Percentiles rank a stretch among this genome's conserved stretches.
phyloP scores from a whole-genome alignment of 2,329 filamentous ascomycete genomes.

The Diplodia sapinea region DNA sequence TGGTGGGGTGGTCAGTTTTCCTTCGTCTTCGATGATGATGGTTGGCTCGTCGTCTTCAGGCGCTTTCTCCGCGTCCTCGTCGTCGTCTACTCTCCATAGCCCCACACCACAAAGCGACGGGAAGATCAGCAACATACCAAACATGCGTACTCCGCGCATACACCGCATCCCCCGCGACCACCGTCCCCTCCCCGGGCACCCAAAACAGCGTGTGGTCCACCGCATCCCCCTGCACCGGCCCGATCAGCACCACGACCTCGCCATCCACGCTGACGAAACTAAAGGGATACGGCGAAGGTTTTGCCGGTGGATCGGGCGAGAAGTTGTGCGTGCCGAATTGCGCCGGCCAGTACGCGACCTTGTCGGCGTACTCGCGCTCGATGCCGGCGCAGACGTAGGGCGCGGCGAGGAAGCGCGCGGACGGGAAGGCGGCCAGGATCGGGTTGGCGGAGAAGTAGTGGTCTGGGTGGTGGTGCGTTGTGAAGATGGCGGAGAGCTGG shows the following conservation, averaged over 20 bases:
- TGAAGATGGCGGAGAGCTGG: slow-evolving; percentile 41
- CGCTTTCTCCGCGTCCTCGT: too few species aligned
- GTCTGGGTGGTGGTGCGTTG: slow-evolving; percentile 47
- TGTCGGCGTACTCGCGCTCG: slow-evolving; percentile 45
- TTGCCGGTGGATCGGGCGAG: slow-evolving; percentile 34
- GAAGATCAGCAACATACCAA: too few species aligned
- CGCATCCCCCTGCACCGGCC: slow-evolving; percentile 43
- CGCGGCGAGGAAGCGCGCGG: slow-evolving; percentile 38
- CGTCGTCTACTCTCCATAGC: background rate
- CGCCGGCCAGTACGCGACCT: slow-evolving; percentile 42
- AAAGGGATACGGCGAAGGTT: slow-evolving; percentile 39
- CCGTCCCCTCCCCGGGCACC: slow-evolving; percentile 38
- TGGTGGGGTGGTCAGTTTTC: background rate
- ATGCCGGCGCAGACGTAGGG: slow-evolving; percentile 40
- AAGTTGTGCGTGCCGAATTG: slow-evolving; percentile 42
- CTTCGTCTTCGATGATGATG: too few species aligned
- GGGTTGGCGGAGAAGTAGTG: slow-evolving; percentile 40
- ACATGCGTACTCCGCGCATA: slow-evolving; percentile 44
- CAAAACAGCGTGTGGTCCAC: slow-evolving; percentile 40
- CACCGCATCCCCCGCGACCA: slow-evolving; percentile 42
- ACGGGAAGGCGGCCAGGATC: slow-evolving; percentile 41
- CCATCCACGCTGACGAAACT: slow-evolving; percentile 42
- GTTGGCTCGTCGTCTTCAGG: too few species aligned
- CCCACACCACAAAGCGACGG: too few species aligned
- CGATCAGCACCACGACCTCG: slow-evolving; percentile 39